Evolutionary conservation across 352 stramenopile species (phyloP), one percentile per base, ranked within the genome.

Genomic region (Globisporangium mamillatum): DNA sequence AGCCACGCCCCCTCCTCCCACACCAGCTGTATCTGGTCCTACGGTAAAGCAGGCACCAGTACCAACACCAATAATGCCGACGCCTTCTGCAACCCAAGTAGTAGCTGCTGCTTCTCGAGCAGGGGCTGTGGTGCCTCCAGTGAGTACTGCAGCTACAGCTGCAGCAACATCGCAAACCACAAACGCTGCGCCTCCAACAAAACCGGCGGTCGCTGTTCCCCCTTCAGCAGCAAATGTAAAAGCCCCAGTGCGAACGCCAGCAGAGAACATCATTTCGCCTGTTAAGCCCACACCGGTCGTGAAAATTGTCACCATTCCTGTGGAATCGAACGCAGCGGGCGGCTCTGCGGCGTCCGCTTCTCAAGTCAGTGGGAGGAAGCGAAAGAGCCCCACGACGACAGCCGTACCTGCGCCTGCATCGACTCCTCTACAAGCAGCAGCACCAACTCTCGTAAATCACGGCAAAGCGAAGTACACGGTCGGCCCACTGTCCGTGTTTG

Each of bases 401-500:
- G 1, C 44, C 18, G 44, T 22, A 22, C 18, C 44, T 22, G 10
- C 50, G 14, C 9, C 50, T 29, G 50, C 6, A 60, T n/a, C 16
- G 8, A 8, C 54, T 16, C 10, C 22, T 22, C 44, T 18, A 52
- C 44, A 52, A 20, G 18, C 44, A 9, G 18, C 44, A 52, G 2
- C 44, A 52, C 18, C 16, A 22, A 14, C 38, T 18, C 20, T 22
- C 4, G 4, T 5, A 52, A 52, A 52, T 24, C 55, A 48, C 9
- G 59, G 55, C 59, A 64, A 64, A 34, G 24, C 16, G 2, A 44
- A 34, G 10, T 64, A 64, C 44, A 64, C 59, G 18, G 54, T 56
- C n/a, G 58, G 55, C 9, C 34, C 54, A 24, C 38, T 64, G 10
- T n/a, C 60, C 7, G 29, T 53, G 7, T 71, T 72, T 34, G 50